Evolutionary conservation across 108 stramenopile genomes (phyloP), one percentile per base, ranked within the genome.

Genomic region (Epithemia pelagica): DNA sequence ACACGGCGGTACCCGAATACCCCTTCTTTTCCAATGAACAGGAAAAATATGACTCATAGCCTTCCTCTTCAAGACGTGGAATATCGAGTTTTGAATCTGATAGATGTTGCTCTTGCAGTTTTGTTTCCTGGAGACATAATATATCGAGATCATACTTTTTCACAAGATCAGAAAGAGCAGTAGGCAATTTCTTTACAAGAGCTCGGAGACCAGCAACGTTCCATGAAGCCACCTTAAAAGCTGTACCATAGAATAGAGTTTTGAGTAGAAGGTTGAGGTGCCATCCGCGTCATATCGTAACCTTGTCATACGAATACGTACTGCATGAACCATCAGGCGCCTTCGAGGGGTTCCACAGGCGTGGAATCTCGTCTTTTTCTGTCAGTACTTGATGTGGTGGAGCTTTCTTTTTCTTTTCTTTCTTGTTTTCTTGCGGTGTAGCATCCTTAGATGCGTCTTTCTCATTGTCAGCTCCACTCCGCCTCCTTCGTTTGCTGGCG

Each of bases 1-100:
- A 97, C 29, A 95, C 91, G 28, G 92, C 96, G 0, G 95, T 94
- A 26, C 98, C 98, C 24, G 96, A 86, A 79, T 99, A 99, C 21
- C 98, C 98, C 67, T 97, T 98, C 80, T 96, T 98, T 52, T 71
- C 88, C 2, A 82, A 89, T 18, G 87, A 88, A 69, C 89, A 96
- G 63, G 77, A 84, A 71, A 79, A 99, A 73, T 95, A 76, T 30
- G 83, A 78, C 23, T 88, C 82, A 74, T 96, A 99, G 7, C 92
- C 95, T 1, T 79, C 72, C 37, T 89, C 77, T 10, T 90, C 76
- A 25, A 88, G 64, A 23, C 81, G 68, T 64, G 77, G 73, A 19
- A 95, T 37, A 26, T 89, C 78, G 31, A 90, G 33, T 69, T 89
- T 91, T 15, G 81, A 74, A 79, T 95, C 94, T 23, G 76, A 82